phyloP scores from a whole-genome alignment of 2,329 filamentous ascomycete genomes.

The Exophiala sideris region DNA sequence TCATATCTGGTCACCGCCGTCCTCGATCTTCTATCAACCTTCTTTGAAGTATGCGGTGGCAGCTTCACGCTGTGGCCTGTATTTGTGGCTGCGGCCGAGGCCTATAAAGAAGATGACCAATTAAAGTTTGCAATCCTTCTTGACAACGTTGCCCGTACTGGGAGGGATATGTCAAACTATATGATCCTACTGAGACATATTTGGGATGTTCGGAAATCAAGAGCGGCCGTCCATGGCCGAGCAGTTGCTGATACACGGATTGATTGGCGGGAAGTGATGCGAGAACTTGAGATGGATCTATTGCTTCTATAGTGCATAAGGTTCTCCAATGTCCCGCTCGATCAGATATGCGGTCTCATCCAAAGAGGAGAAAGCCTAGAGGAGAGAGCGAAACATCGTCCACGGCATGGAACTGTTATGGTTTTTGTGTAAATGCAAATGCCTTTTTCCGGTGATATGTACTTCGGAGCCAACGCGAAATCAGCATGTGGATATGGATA shows the following conservation, averaged over 20 bases:
- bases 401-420: no score
- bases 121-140: background rate
- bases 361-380: no score
- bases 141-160: background rate
- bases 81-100: background rate
- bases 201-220: background rate
- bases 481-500: no score
- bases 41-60: background rate
- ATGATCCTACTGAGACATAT: background rate
- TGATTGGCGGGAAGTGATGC: slow-evolving; percentile 1
- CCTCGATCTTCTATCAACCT: background rate
- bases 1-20: background rate
- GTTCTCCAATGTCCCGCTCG: no score
- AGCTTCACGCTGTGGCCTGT: background rate
- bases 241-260: background rate
- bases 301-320: slow-evolving; percentile 5
- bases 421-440: no score
- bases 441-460: no score
- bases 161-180: background rate
- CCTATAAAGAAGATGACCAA: background rate
- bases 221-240: background rate
- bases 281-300: background rate
- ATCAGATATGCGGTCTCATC: no score
- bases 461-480: no score
- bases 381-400: no score